These are phyloP conservation scores for Erucastrum elatum DNA, from an alignment of 345 rosid genomes.

Conservation along the genomic window DNA sequence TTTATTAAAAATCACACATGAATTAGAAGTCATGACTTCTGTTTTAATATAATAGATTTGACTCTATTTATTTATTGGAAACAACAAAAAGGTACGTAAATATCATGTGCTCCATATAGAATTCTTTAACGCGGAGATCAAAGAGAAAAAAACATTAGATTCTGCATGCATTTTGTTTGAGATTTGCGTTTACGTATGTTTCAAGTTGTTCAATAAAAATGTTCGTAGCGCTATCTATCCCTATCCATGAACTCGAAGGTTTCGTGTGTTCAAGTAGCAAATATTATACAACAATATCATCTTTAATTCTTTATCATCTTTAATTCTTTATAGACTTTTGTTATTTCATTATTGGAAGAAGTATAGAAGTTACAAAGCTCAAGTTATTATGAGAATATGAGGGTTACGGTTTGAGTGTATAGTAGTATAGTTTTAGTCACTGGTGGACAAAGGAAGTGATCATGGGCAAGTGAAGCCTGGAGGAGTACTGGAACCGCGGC, in stretches of 20 bases:
- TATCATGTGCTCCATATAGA: too few species aligned
- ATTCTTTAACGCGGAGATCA: neutral
- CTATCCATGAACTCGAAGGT: neutral
- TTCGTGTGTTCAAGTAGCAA: neutral
- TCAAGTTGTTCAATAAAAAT: neutral
- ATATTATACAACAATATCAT: neutral
- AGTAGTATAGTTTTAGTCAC: neutral
- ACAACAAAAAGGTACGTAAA: too few species aligned
- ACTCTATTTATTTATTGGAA: too few species aligned
- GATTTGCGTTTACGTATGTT: neutral
- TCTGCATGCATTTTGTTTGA: neutral
- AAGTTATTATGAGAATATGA: neutral
- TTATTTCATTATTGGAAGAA: slow-evolving; percentile 7
- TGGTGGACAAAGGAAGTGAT: neutral
- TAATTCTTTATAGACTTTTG: neutral
- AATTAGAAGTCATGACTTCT: too few species aligned
- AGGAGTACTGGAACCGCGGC: neutral
- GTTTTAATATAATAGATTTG: too few species aligned
- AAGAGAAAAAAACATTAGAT: neutral
- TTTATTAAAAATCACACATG: too few species aligned
- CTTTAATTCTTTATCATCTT: too few species aligned
- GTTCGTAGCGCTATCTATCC: neutral
- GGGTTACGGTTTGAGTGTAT: neutral
- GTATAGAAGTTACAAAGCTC: neutral
- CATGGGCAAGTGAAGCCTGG: slow-evolving; percentile 25